Base-by-base conservation (phyloP, 2,329 filamentous ascomycete genomes). In the Pestalotiopsis sp. region DNA sequence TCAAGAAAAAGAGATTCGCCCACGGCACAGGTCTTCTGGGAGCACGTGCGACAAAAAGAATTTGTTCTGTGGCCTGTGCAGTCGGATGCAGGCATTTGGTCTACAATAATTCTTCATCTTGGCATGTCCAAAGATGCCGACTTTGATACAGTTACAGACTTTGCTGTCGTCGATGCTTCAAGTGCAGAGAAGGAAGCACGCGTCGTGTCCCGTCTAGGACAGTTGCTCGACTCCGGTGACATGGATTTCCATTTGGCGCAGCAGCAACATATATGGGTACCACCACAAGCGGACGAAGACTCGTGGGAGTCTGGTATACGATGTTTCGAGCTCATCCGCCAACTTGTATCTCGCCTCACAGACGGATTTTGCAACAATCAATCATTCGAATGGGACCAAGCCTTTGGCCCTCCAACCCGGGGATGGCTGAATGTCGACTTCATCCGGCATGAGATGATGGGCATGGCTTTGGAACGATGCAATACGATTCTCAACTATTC, bases 381-480 rank as follows among this genome's bases (percentile, higher is more conserved):
- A 44, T 22, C 24, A 6, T 65, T 60, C 26, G 39, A 56, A 4
- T 24, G 52, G 22, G 63, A 39, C 35, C 55, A 35, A 20, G 65
- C 61, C 44, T 68, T 65, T 30, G 39, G 24, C 39, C 38, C 60
- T n/a, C 24, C 56, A 3, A 61, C 30, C 13, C 22, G 48, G 13
- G 66, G 62, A n/a, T 68, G 66, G 66, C 30, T 68, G n/a, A 55
- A 68, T 26, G 66, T 55, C 26, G 66, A 68, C 24, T 63, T 63
- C 14, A 57, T 68, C 26, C 62, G 66, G 7, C 63, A 68, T 22
- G 66, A 68, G 63, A 68, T 68, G 66, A 65, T 65, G 20, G 66
- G 66, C n/a, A 65, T 68, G 66, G 24, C 40, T 14, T 40, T 61
- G n/a, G 59, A 55, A 40, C 56, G 48, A 57, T 60, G 56, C 39